Conservation (phyloP, 2,329 filamentous ascomycete genomes). For the Aspergillus carbonarius region DNA sequence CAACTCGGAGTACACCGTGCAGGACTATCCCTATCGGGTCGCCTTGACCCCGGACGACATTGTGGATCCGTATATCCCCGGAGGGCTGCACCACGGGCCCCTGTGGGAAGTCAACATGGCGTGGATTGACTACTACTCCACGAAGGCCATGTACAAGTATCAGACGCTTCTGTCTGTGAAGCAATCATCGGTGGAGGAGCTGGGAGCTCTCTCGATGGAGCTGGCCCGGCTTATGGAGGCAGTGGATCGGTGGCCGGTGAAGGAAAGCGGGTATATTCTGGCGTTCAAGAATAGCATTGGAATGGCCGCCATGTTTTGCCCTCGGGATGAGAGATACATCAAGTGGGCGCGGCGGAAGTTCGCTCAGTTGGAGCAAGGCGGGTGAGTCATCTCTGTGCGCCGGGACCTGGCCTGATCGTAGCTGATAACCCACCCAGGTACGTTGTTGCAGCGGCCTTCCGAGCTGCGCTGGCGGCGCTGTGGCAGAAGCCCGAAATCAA, state of each 20-base stretch:
- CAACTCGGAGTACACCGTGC: constrained; percentile 63
- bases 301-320: constrained; percentile 77
- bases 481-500: constrained; percentile 71
- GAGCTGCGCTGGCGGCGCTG: constrained; percentile 70
- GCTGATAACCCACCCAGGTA: constrained; percentile 58
- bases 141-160: constrained; percentile 76
- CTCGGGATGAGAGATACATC: constrained; percentile 67
- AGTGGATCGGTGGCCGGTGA: constrained; percentile 68
- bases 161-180: constrained; percentile 63
- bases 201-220: constrained; percentile 63
- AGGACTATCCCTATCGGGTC: constrained; percentile 58
- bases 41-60: constrained; percentile 63
- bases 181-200: constrained; percentile 52
- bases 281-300: constrained; percentile 73
- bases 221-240: constrained; percentile 79
- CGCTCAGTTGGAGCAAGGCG: constrained; percentile 72
- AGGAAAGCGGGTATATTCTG: constrained; percentile 68
- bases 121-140: constrained; percentile 73
- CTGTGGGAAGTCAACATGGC: constrained; percentile 74
- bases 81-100: constrained; percentile 67
- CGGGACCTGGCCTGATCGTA: constrained; percentile 2
- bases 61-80: constrained; percentile 69
- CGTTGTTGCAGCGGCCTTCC: constrained; percentile 73
- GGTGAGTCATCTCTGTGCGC: constrained; percentile 52
- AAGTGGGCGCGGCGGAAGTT: constrained; percentile 81